phyloP scores from a whole-genome alignment of 2,329 filamentous ascomycete genomes.

The Curvularia hawaiiensis region DNA sequence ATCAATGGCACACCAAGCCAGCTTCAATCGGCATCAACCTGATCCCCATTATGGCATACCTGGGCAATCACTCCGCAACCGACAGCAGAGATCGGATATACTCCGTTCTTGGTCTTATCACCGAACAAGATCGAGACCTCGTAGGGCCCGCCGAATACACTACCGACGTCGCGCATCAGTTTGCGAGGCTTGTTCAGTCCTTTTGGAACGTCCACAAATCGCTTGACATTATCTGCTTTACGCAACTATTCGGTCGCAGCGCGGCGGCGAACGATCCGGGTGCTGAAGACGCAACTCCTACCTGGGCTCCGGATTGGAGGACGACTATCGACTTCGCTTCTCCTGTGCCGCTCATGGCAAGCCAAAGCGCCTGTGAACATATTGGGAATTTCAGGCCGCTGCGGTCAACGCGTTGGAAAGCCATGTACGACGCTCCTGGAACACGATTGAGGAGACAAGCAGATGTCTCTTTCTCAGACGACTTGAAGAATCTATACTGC shows the following conservation, averaged over 20 bases:
- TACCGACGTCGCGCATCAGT: slow-evolving; percentile 6
- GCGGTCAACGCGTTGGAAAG: slow-evolving; percentile 27
- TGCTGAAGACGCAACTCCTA: slow-evolving; percentile 21
- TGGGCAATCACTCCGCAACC: too few species aligned
- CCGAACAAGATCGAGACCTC: too few species aligned
- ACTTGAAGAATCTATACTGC: slow-evolving; percentile 32
- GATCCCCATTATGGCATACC: too few species aligned
- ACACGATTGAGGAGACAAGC: slow-evolving; percentile 20
- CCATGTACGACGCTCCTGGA: slow-evolving; percentile 35
- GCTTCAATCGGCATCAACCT: too few species aligned
- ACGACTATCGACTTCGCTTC: slow-evolving; percentile 33
- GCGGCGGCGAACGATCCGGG: slow-evolving; percentile 22
- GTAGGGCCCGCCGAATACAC: too few species aligned
- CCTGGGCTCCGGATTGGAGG: slow-evolving; percentile 40
- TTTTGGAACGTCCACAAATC: slow-evolving; percentile 32
- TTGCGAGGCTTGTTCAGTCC: slow-evolving; percentile 35
- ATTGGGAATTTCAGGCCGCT: slow-evolving; percentile 41
- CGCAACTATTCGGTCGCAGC: slow-evolving; percentile 35
- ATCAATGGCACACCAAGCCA: too few species aligned
- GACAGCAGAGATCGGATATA: too few species aligned
- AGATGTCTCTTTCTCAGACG: slow-evolving; percentile 28
- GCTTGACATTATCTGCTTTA: slow-evolving; percentile 41
- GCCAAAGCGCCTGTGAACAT: slow-evolving; percentile 35
- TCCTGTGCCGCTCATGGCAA: slow-evolving; percentile 43
- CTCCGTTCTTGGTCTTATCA: too few species aligned